These are phyloP conservation scores for Flaveria brownii DNA, from an alignment of 129 eudicot genomes.

Conservation along the genomic window DNA sequence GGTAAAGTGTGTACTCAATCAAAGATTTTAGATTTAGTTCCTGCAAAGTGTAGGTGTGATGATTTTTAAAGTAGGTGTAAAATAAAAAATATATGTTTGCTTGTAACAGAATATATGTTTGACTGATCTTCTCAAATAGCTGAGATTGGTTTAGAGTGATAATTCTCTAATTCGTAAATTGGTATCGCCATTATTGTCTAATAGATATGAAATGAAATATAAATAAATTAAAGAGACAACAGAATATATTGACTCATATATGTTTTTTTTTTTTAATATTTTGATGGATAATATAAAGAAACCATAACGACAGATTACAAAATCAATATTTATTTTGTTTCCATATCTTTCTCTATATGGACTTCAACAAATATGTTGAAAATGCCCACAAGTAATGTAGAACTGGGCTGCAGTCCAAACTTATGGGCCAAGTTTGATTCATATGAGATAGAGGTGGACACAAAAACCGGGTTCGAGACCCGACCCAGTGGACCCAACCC, in stretches of 20 bases:
- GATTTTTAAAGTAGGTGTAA: no score
- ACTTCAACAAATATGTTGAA: background rate
- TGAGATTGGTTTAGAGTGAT: background rate
- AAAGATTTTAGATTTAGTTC: no score
- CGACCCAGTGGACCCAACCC: no score
- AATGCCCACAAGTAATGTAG: background rate
- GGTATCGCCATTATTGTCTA: background rate
- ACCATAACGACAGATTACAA: background rate
- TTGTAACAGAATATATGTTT: no score
- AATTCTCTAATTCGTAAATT: background rate
- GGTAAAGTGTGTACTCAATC: no score
- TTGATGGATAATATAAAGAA: background rate
- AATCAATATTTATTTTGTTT: background rate
- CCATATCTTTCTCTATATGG: slow-evolving; percentile 1
- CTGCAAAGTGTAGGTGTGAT: no score
- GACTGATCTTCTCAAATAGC: background rate
- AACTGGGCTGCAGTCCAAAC: background rate
- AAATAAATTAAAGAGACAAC: background rate
- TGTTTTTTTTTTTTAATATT: background rate
- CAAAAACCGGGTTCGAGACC: no score
- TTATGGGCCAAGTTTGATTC: background rate
- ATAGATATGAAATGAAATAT: background rate
- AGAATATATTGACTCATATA: background rate
- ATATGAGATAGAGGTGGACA: background rate
- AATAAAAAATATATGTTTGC: no score